A percentile compares a stretch with the other conserved stretches of the same genome.
Evolutionary conservation across 345 rosid genomes (phyloP).

Genomic region (Gossypium australe): DNA sequence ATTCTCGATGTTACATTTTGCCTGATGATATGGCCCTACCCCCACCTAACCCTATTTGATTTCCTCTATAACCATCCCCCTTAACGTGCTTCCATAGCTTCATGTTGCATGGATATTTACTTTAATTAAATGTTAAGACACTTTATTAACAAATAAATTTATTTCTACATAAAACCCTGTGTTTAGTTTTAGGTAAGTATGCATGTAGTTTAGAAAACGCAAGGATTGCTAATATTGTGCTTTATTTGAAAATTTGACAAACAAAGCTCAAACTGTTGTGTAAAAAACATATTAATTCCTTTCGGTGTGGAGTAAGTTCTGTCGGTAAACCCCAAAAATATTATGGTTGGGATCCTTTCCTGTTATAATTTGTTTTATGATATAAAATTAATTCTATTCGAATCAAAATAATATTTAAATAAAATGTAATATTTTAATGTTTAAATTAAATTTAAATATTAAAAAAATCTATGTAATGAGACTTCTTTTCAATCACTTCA

Average conservation of each 20-base stretch:
- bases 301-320: constrained; percentile 3
- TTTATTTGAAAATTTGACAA: background rate
- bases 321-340: constrained; percentile 6
- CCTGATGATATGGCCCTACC: constrained; percentile 1
- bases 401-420: too few relatives aligned
- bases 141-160: background rate
- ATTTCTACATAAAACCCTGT: background rate
- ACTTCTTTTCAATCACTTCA: too few relatives aligned
- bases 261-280: background rate
- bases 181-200: background rate
- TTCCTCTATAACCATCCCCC: background rate
- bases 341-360: background rate
- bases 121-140: background rate
- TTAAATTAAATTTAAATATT: too few relatives aligned
- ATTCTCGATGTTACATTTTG: constrained; percentile 10
- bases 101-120: background rate
- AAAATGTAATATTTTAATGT: too few relatives aligned
- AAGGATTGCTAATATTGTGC: background rate
- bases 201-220: background rate
- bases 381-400: too few relatives aligned
- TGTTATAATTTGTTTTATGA: too few relatives aligned
- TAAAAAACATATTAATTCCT: background rate
- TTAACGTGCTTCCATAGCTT: background rate
- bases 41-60: background rate
- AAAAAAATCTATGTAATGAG: too few relatives aligned